A percentile compares a stretch with the other conserved stretches of the same genome.
These are phyloP conservation scores for Melampsora larici-populina DNA, from an alignment of 1,284 basidiomycete species.

Conservation along the genomic window DNA sequence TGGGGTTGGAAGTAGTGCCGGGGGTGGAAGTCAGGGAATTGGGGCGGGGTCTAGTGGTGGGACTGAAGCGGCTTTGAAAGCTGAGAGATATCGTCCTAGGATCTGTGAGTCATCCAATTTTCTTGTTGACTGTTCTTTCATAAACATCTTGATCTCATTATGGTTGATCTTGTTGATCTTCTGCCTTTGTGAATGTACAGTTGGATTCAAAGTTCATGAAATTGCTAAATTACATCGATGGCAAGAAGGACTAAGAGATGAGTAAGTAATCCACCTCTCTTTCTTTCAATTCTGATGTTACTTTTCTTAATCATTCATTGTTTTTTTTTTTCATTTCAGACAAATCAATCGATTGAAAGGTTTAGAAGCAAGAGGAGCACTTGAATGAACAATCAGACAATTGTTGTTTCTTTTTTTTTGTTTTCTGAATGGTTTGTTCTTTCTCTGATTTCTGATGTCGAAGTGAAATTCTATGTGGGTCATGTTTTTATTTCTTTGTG, in stretches of 20 bases:
- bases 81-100: slow-evolving; percentile 79
- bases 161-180: background rate
- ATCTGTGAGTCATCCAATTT: slow-evolving; percentile 60
- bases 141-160: background rate
- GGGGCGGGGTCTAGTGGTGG: slow-evolving; percentile 55
- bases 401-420: too few species aligned
- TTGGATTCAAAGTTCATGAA: slow-evolving; percentile 90
- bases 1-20: slow-evolving; percentile 57
- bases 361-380: slow-evolving; percentile 11
- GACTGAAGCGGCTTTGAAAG: slow-evolving; percentile 68
- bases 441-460: too few species aligned
- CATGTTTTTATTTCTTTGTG: too few species aligned
- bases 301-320: background rate
- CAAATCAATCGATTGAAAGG: slow-evolving; percentile 19
- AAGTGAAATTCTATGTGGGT: too few species aligned
- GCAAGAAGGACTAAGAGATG: slow-evolving; percentile 83
- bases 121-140: background rate
- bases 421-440: too few species aligned
- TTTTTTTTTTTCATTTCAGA: background rate
- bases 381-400: background rate
- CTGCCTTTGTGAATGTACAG: background rate
- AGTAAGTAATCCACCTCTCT: slow-evolving; percentile 58
- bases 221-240: slow-evolving; percentile 85
- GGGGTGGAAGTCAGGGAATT: slow-evolving; percentile 62
- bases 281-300: background rate